phyloP scores from a whole-genome alignment of 2,329 filamentous ascomycete genomes.

The Colletotrichum sp. region DNA sequence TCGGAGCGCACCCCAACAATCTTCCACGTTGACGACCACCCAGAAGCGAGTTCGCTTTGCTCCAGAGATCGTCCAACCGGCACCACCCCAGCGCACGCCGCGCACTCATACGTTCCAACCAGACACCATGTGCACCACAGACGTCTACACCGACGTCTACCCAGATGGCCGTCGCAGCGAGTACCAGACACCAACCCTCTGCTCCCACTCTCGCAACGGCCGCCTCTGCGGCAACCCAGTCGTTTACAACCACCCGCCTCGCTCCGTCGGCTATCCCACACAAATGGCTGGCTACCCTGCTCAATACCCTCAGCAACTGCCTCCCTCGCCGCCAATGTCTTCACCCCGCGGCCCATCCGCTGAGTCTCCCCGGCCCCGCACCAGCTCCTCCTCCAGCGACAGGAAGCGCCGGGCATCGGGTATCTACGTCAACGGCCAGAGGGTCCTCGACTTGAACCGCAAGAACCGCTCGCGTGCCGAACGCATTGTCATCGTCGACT shows the following conservation, averaged over 20 bases:
- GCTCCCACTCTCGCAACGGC: conserved; percentile 42
- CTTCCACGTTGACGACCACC: background rate
- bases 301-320: conserved; percentile 34
- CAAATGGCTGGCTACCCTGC: conserved; percentile 22
- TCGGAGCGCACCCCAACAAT: background rate
- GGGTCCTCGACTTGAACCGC: conserved; percentile 36
- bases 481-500: conserved; percentile 48
- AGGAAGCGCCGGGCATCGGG: conserved; percentile 34
- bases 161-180: conserved; percentile 44
- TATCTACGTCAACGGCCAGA: conserved; percentile 42
- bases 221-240: conserved; percentile 45
- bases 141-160: conserved; percentile 50
- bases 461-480: conserved; percentile 40
- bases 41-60: conserved; percentile 7
- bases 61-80: conserved; percentile 5
- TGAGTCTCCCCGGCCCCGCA: conserved; percentile 39
- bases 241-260: conserved; percentile 44
- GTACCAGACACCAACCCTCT: conserved; percentile 38
- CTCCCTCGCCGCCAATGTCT: conserved; percentile 39
- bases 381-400: conserved; percentile 32
- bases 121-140: conserved; percentile 55
- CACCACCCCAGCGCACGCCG: conserved; percentile 10
- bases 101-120: conserved; percentile 13
- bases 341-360: conserved; percentile 35
- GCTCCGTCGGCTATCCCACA: conserved; percentile 34